These are phyloP conservation scores for Sideroxylon spinosum DNA, from an alignment of 179 eudicot genomes.

Conservation along the genomic window DNA sequence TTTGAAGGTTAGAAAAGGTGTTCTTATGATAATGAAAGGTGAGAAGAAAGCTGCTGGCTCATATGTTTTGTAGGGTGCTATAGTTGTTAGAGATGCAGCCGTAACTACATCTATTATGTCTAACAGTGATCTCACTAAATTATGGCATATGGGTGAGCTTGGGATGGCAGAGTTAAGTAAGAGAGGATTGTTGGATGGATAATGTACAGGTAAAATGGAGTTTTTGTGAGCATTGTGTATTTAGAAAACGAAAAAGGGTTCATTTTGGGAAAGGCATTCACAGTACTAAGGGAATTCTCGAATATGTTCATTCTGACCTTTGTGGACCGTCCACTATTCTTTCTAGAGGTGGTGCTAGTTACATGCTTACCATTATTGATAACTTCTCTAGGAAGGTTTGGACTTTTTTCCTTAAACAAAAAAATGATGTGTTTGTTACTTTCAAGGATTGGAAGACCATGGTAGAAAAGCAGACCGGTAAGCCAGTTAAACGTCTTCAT, in stretches of 20 bases:
- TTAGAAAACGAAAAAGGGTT: not conserved
- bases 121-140: not conserved
- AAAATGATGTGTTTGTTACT: not conserved
- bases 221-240: constrained; percentile 1
- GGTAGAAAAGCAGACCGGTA: not conserved
- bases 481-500: not conserved
- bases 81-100: not conserved
- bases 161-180: not conserved
- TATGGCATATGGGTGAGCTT: constrained; percentile 4
- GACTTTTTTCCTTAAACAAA: not conserved
- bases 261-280: not conserved
- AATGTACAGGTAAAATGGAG: not conserved
- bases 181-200: not conserved
- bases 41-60: too few species aligned
- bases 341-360: not conserved
- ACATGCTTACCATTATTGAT: not conserved
- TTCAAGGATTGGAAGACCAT: not conserved
- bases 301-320: not conserved
- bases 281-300: not conserved
- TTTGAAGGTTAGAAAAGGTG: not conserved
- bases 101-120: not conserved
- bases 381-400: not conserved
- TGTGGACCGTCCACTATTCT: not conserved
- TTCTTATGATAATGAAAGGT: not conserved
- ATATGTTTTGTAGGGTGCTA: not conserved